A percentile compares a stretch with the other conserved stretches of the same genome.
phyloP scores from a whole-genome alignment of 441 rosid species.

The Francoa sonchifolia region DNA sequence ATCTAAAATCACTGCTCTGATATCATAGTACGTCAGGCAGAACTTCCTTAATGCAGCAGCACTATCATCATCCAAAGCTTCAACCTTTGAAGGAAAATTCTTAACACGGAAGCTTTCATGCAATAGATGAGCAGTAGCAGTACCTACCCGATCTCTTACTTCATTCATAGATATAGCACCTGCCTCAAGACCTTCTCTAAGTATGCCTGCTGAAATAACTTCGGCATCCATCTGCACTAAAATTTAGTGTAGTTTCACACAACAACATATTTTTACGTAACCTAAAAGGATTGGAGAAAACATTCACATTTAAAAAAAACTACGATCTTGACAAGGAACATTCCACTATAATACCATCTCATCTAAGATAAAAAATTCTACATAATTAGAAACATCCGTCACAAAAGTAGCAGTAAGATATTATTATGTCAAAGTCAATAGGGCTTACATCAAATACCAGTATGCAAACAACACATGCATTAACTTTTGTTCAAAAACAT shows the following conservation, averaged over 20 bases:
- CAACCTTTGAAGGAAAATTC: slow-evolving; percentile 50
- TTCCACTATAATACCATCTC: no score
- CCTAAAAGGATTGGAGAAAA: neutral
- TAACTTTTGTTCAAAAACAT: no score
- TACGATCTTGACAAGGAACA: no score
- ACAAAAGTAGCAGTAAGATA: no score
- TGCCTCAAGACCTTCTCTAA: slow-evolving; percentile 54
- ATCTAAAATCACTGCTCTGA: slow-evolving; percentile 72
- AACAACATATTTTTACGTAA: neutral
- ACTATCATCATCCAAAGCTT: slow-evolving; percentile 60
- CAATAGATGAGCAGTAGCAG: slow-evolving; percentile 72
- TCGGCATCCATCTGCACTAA: slow-evolving; percentile 86
- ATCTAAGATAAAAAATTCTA: no score
- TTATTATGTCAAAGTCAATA: no score
- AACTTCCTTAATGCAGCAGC: slow-evolving; percentile 75
- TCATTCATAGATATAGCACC: slow-evolving; percentile 49
- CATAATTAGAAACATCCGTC: no score
- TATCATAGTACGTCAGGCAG: slow-evolving; percentile 82
- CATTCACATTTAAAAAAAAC: neutral
- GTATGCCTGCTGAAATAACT: slow-evolving; percentile 79
- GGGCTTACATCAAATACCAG: no score
- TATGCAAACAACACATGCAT: no score
- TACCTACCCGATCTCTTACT: slow-evolving; percentile 61
- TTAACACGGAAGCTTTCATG: slow-evolving; percentile 76
- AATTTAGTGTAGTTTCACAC: slow-evolving; percentile 4